Conservation (phyloP, 2,329 filamentous ascomycete species). For the Ambrosiella xylebori region DNA sequence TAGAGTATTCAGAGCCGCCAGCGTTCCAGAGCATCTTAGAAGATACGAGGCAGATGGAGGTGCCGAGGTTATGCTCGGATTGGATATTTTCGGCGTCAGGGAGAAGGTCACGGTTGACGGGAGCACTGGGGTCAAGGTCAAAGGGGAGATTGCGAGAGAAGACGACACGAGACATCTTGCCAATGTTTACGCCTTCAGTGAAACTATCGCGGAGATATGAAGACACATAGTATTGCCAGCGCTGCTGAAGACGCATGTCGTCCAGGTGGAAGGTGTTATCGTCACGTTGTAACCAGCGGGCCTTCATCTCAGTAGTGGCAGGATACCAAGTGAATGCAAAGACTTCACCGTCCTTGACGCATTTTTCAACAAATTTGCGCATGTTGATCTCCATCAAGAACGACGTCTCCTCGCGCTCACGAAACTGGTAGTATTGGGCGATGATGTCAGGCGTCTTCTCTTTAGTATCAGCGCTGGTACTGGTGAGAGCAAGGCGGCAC, state of each 20-base stretch:
- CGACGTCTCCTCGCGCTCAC: constrained; percentile 69
- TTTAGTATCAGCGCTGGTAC: constrained; percentile 72
- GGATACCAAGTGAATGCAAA: constrained; percentile 61
- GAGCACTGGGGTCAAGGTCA: constrained; percentile 29
- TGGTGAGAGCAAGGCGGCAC: constrained; percentile 62
- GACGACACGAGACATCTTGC: constrained; percentile 49
- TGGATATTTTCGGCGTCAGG: constrained; percentile 37
- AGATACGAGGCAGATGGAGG: constrained; percentile 60
- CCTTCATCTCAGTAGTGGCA: constrained; percentile 15
- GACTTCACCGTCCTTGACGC: constrained; percentile 80
- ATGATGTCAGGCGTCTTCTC: constrained; percentile 89
- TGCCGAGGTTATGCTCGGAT: constrained; percentile 47
- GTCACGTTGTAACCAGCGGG: constrained; percentile 53
- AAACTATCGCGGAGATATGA: constrained; percentile 78
- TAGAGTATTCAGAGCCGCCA: constrained; percentile 50
- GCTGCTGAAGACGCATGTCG: constrained; percentile 65
- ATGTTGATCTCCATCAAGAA: constrained; percentile 81
- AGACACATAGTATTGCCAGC: constrained; percentile 92
- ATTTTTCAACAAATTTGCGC: constrained; percentile 80
- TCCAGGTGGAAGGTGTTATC: constrained; percentile 73
- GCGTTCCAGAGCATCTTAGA: constrained; percentile 66
- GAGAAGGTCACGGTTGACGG: constrained; percentile 39
- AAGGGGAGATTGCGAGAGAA: constrained; percentile 53
- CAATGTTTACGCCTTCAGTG: constrained; percentile 58
- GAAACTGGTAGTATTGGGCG: constrained; percentile 67